Conservation (phyloP, 306 rosid species). For the Senna tora region DNA sequence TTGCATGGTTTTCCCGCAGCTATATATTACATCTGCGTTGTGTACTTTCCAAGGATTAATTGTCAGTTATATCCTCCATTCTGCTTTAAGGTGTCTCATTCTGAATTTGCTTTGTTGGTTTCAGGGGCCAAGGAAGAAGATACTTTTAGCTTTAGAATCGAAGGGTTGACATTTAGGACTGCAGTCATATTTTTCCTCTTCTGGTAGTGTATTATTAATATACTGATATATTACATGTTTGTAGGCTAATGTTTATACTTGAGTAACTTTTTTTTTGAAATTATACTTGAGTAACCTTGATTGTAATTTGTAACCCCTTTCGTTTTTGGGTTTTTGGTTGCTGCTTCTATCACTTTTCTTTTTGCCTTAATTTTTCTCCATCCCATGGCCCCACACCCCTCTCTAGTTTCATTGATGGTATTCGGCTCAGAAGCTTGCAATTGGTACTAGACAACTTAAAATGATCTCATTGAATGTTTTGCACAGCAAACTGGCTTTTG, state of each 20-base stretch:
- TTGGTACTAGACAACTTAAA: constrained; percentile 26
- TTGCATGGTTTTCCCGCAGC: constrained; percentile 8
- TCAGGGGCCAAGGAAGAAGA: constrained; percentile 99
- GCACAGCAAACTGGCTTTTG: constrained; percentile 12
- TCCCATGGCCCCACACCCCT: not conserved
- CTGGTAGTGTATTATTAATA: constrained; percentile 5
- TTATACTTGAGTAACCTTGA: constrained; percentile 30
- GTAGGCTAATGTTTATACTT: constrained; percentile 33
- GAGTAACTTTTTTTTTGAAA: constrained; percentile 28
- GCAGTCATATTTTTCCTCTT: constrained; percentile 17
- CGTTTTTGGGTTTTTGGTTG: not conserved
- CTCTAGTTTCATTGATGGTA: constrained; percentile 30
- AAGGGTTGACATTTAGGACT: constrained; percentile 55
- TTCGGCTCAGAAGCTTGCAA: constrained; percentile 25
- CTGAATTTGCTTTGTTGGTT: constrained; percentile 40
- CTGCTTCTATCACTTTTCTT: not conserved
- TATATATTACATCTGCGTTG: constrained; percentile 8
- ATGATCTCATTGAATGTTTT: not conserved
- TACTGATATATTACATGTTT: not conserved
- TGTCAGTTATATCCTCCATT: not conserved
- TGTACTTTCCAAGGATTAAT: not conserved
- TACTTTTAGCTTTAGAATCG: constrained; percentile 84
- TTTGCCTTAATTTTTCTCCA: not conserved
- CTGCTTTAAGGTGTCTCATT: constrained; percentile 29
- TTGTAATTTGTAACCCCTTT: constrained; percentile 2